Evolutionary conservation across 768 basidiomycete species (phyloP).

Genomic region (Pleurotus citrinopileatus): DNA sequence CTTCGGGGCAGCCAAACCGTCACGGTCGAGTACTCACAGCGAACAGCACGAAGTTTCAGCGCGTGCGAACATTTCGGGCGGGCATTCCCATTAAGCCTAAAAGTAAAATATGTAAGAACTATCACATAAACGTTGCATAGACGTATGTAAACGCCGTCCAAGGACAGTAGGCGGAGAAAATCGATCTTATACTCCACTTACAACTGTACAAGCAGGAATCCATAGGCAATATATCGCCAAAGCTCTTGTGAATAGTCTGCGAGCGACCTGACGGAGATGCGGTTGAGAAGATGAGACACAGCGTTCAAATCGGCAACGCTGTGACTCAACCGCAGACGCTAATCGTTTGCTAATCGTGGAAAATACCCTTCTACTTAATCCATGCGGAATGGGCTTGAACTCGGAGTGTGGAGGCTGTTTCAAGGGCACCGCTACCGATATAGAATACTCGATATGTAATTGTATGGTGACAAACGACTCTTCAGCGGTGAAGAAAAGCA

Average conservation of each 20-base stretch:
- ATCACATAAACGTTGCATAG: not conserved
- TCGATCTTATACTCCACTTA: not conserved
- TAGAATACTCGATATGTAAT: no score
- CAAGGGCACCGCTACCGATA: not conserved
- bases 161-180: not conserved
- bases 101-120: not conserved
- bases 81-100: not conserved
- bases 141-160: not conserved
- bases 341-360: not conserved
- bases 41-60: no score
- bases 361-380: not conserved
- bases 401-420: not conserved
- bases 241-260: not conserved
- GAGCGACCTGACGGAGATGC: not conserved
- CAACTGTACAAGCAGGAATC: not conserved
- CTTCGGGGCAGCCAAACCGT: no score
- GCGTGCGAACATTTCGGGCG: not conserved
- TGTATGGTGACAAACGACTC: no score
- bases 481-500: no score
- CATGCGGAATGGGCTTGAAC: not conserved
- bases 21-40: no score
- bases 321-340: not conserved
- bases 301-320: not conserved
- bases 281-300: not conserved
- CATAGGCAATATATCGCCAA: not conserved